Base-by-base conservation (phyloP, 805 yeast genomes). In the Kluyveromyces nonfermentans region DNA sequence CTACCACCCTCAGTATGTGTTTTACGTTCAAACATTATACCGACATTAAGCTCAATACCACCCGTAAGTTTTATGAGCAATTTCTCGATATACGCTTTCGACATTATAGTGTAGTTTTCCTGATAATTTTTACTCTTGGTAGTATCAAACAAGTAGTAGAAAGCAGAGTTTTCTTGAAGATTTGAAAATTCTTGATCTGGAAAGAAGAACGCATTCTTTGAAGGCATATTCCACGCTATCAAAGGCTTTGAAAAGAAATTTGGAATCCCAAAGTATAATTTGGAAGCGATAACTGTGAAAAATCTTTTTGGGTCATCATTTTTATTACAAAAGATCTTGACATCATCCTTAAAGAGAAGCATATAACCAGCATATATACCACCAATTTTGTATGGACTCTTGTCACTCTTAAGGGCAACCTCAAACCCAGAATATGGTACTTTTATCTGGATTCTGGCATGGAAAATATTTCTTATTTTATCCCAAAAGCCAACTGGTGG, bases 401-500 rank as follows among this genome's bases (percentile, higher is more conserved):
- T 71, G 0, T 90, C 77, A 1, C 95, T 93, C 56, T 85, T 84
- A 54, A 82, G 67, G 2, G 77, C 71, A 6, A 82, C 72, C 45
- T 77, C 74, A 36, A 84, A 68, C 10, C 78, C 74, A 1, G 73
- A 66, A 18, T 74, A 61, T 2, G 63, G 63, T 71, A 85, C 74
- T 14, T 64, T 56, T 44, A 87, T 69, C 2, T 60, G 62, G 42
- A 81, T 63, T 16, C 76, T 73, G 0, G 95, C 95, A 65, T 89
- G 97, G 52, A 87, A 66, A 14, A 82, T 70, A 22, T 80, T 71
- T 40, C 96, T 67, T 21, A 87, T 63, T 59, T 88, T 90, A 62
- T 89, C 97, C 97, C 97, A 89, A 52, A 88, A 80, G 0, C 97
- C 97, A 12, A 87, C 65, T 52, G 82, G 83, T 3, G 77, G 74